Conservation (phyloP, 352 stramenopile species). For the Phytophthora chlamydospora region DNA sequence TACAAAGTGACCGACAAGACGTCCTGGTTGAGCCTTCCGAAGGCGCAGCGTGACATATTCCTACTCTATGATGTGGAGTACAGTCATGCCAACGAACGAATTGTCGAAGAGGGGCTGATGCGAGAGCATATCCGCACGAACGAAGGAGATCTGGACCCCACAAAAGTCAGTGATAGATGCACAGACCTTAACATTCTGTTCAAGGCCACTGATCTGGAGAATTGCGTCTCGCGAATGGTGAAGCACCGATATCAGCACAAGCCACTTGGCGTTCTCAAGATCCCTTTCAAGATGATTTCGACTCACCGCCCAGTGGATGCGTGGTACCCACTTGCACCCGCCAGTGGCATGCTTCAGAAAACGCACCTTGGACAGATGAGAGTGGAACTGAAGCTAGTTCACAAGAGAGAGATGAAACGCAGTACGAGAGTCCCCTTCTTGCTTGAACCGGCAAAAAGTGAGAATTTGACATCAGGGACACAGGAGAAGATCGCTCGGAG, state of each 20-base stretch:
- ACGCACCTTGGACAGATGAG: conserved; percentile 61
- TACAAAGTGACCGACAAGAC: conserved; percentile 65
- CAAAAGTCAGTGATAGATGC: conserved; percentile 63
- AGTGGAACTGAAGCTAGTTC: conserved; percentile 51
- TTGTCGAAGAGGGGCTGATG: conserved; percentile 66
- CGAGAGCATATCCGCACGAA: conserved; percentile 61
- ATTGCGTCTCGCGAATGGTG: conserved; percentile 67
- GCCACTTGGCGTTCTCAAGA: conserved; percentile 65
- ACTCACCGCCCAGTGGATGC: conserved; percentile 60
- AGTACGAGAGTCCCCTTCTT: conserved; percentile 44
- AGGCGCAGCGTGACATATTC: conserved; percentile 60
- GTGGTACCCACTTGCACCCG: conserved; percentile 68
- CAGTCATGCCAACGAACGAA: conserved; percentile 56
- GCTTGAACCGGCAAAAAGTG: conserved; percentile 42
- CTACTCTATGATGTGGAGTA: conserved; percentile 80
- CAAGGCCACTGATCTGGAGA: conserved; percentile 65
- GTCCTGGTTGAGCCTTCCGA: conserved; percentile 57
- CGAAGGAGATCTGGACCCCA: conserved; percentile 61
- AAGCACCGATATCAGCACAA: conserved; percentile 49
- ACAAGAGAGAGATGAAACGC: conserved; percentile 39
- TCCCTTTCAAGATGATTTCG: conserved; percentile 69
- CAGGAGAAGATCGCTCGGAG: conserved; percentile 4
- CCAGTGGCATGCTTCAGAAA: conserved; percentile 75
- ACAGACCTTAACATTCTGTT: conserved; percentile 73
- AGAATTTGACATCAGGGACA: conserved; percentile 6